Evolutionary conservation across 805 yeast genomes (phyloP), one percentile per base, ranked within the genome.

Genomic region (Ogataea paradorogensis): DNA sequence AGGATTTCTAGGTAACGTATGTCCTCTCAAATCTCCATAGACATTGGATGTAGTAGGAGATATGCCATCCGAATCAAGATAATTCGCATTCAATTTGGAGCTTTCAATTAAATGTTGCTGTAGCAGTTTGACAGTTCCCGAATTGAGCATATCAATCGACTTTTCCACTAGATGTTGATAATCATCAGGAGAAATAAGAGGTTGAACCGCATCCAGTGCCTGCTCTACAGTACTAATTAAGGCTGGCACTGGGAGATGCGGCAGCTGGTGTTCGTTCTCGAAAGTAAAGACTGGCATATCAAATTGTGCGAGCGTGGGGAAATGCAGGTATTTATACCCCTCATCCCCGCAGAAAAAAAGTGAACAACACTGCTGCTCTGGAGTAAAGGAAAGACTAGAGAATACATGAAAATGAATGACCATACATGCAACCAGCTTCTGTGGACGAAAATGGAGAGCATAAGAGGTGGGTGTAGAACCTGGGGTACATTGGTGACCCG

Each of bases 1-100:
- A 1, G 95, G 95, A 56, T 84, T 84, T 45, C 91, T 67, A 5
- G 95, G 95, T 30, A 84, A 63, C 1, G 81, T 75, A 47, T 80
- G 83, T 15, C 84, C 84, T 35, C 80, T 67, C 21, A 78, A 63
- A 40, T 78, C 83, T 13, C 83, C 82, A 51, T 78, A 78, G 25
- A 77, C 74, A 9, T 79, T 79, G 0, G 84, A 76, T 25, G 79
- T 71, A 7, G 74, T 71, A 30, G 76, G 67, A 9, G 72, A 55
- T 14, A 65, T 62, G 1, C 66, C 69, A 18, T 55, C 67, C 23
- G 70, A 70, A 50, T 80, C 80, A 38, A 84, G 60, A 58, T 84
- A 84, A 47, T 73, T 67, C 7, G 68, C 66, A 33, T 73, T 67
- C 5, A 59, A 54, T 14, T 50, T 46, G 10, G 76, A 62, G n/a